Evolutionary conservation across 345 rosid genomes (phyloP).

Genomic region (Kandelia obovata): DNA sequence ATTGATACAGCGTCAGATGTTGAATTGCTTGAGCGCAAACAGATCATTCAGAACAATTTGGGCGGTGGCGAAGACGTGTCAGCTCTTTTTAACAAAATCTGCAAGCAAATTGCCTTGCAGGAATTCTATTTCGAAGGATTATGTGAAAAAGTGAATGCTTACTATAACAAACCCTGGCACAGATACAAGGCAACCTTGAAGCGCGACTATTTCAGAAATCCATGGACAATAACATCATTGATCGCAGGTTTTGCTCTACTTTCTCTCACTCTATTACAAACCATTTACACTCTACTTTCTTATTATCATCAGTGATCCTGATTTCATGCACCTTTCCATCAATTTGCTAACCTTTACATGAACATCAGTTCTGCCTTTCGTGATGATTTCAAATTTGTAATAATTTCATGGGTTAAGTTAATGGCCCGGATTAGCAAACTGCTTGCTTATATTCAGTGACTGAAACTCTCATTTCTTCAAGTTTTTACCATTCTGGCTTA

Average conservation of each 20-base stretch:
- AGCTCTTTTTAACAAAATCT: conserved; percentile 11
- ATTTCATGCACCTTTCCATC: neutral
- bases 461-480: too few relatives aligned
- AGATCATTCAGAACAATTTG: conserved; percentile 2
- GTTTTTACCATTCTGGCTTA: too few relatives aligned
- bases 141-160: conserved; percentile 3
- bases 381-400: too few relatives aligned
- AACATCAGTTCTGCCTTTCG: too few relatives aligned
- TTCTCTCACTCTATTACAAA: neutral
- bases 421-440: too few relatives aligned
- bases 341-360: too few relatives aligned
- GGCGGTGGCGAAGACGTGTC: conserved; percentile 14
- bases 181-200: neutral
- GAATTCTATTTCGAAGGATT: conserved; percentile 1
- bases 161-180: neutral
- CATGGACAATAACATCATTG: conserved; percentile 9
- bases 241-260: neutral
- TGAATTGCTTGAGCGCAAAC: neutral
- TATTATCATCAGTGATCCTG: neutral
- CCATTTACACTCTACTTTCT: neutral
- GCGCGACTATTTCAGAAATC: conserved; percentile 4
- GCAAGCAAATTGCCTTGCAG: conserved; percentile 13
- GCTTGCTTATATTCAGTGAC: too few relatives aligned
- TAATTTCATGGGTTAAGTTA: too few relatives aligned
- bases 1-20: conserved; percentile 8